These are phyloP conservation scores for Scedosporium apiospermum DNA, from an alignment of 2,329 filamentous ascomycete species.

Conservation along the genomic window DNA sequence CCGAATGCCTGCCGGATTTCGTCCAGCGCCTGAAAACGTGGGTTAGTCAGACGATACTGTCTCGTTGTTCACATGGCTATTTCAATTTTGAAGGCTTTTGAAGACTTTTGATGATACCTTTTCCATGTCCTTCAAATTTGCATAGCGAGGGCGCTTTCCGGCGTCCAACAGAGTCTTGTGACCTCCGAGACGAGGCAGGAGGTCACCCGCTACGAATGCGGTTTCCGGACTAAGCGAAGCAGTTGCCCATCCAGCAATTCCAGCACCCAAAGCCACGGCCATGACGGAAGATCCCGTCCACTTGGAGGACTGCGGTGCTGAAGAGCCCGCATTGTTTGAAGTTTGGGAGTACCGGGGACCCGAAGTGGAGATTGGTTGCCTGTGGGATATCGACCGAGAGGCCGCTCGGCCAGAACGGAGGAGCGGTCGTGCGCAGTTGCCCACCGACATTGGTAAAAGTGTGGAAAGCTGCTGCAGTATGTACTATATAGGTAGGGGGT, in stretches of 20 bases:
- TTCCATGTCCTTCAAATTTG: constrained; percentile 24
- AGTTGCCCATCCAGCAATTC: constrained; percentile 2
- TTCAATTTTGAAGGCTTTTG: background rate
- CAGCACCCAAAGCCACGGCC: constrained; percentile 3
- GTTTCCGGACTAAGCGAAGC: background rate
- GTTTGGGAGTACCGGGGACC: background rate
- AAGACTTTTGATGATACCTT: constrained; percentile 10
- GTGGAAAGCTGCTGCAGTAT: background rate
- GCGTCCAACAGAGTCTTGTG: constrained; percentile 5
- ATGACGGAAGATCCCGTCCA: constrained; percentile 4
- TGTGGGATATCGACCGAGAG: background rate
- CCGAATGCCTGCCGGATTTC: constrained; percentile 42
- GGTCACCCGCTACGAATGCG: background rate
- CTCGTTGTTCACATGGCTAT: background rate
- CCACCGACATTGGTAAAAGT: background rate
- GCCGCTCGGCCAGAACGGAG: background rate
- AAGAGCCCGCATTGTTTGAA: background rate
- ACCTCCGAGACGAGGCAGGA: background rate
- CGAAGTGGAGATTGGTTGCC: background rate
- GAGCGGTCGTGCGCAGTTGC: background rate
- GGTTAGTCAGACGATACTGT: background rate
- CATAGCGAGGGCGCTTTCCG: constrained; percentile 20
- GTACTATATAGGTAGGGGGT: background rate
- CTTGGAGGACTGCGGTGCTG: background rate
- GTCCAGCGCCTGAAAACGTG: constrained; percentile 35